A percentile compares a stretch with the other conserved stretches of the same genome.
Conservation (phyloP, 1,139 yeast species). For the Taiozyma sp. region DNA sequence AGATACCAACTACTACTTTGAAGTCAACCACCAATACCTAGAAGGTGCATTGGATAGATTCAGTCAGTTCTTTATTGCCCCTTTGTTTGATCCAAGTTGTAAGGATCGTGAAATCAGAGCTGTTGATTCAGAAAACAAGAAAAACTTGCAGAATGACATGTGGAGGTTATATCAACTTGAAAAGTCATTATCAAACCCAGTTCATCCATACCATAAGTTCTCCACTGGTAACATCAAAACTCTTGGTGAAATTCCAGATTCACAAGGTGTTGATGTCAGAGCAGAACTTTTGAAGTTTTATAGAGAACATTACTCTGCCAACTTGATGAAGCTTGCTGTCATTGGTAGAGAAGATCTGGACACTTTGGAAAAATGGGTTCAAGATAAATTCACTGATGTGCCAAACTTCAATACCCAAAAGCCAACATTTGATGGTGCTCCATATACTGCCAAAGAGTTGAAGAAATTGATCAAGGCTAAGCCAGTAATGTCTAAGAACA, state of each 20-base stretch:
- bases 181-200: slow-evolving; percentile 61
- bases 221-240: slow-evolving; percentile 70
- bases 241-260: slow-evolving; percentile 48
- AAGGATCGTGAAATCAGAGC: slow-evolving; percentile 92
- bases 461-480: slow-evolving; percentile 56
- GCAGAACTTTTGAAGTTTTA: slow-evolving; percentile 61
- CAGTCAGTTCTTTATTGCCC: slow-evolving; percentile 85
- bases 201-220: slow-evolving; percentile 70
- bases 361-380: slow-evolving; percentile 64
- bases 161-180: slow-evolving; percentile 90
- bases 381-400: slow-evolving; percentile 58
- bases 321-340: slow-evolving; percentile 81
- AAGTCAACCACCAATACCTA: slow-evolving; percentile 66
- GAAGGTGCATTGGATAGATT: slow-evolving; percentile 90
- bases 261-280: slow-evolving; percentile 50
- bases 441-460: slow-evolving; percentile 40
- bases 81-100: slow-evolving; percentile 74
- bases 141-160: slow-evolving; percentile 80
- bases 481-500: slow-evolving; percentile 78
- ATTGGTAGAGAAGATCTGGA: slow-evolving; percentile 79
- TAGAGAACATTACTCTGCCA: slow-evolving; percentile 58
- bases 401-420: slow-evolving; percentile 47
- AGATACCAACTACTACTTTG: slow-evolving; percentile 89
- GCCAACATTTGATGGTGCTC: slow-evolving; percentile 44
- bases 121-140: slow-evolving; percentile 93